These are phyloP conservation scores for Suillus plorans DNA, from an alignment of 768 basidiomycete genomes.

Conservation along the genomic window DNA sequence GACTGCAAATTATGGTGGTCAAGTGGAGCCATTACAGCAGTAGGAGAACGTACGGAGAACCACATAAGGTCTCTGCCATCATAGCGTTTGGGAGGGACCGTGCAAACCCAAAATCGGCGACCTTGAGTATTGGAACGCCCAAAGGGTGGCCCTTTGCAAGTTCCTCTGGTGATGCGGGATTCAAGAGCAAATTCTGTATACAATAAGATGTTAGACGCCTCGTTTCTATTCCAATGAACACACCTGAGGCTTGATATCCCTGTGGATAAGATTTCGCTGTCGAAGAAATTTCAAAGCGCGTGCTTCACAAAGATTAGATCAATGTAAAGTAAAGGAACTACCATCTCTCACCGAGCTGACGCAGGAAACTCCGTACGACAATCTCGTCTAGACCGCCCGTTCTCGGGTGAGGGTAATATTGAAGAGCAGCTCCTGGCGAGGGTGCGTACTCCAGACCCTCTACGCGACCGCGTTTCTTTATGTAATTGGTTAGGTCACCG, in stretches of 20 bases:
- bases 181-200: constrained; percentile 81
- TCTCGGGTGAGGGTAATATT: constrained; percentile 89
- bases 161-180: constrained; percentile 77
- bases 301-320: constrained; percentile 43
- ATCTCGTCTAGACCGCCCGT: constrained; percentile 89
- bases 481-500: constrained; percentile 94
- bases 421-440: constrained; percentile 61
- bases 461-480: constrained; percentile 95
- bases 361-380: constrained; percentile 87
- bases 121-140: constrained; percentile 92
- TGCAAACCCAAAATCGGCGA: constrained; percentile 98
- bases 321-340: neutral
- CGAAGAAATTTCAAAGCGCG: constrained; percentile 92
- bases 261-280: constrained; percentile 86
- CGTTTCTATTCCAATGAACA: neutral
- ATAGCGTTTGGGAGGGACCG: constrained; percentile 86
- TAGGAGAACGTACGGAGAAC: constrained; percentile 75
- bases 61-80: constrained; percentile 97
- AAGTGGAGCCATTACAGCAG: neutral
- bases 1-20: constrained; percentile 37
- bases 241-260: constrained; percentile 96
- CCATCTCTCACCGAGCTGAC: constrained; percentile 72
- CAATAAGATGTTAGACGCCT: constrained; percentile 9
- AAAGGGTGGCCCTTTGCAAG: constrained; percentile 84
- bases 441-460: constrained; percentile 85